Conservation (phyloP, 2,329 filamentous ascomycete species). For the Aureobasidium sp. region DNA sequence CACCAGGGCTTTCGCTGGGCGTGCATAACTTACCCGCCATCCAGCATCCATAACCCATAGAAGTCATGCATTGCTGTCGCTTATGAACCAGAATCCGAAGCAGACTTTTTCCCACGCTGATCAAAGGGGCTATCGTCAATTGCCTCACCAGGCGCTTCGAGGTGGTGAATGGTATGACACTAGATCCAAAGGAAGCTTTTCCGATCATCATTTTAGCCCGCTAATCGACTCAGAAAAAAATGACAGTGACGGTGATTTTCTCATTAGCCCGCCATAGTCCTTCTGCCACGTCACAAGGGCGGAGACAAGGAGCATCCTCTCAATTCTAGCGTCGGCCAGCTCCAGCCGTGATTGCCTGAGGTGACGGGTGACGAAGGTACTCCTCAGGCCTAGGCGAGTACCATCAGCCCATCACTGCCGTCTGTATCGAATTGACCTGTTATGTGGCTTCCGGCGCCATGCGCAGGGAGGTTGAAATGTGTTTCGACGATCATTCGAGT, state of each 20-base stretch:
- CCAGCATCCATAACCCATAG: not conserved
- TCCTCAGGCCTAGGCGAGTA: constrained; percentile 5
- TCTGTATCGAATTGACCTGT: not conserved
- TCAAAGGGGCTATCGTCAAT: not conserved
- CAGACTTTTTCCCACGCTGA: not conserved
- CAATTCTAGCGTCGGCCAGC: constrained; percentile 39
- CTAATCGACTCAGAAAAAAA: constrained; percentile 11
- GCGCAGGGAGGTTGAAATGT: not conserved
- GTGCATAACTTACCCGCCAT: constrained; percentile 13
- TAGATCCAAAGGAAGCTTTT: not conserved
- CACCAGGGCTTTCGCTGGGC: constrained; percentile 1
- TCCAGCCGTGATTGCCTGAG: constrained; percentile 19
- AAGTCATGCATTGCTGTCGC: constrained; percentile 1
- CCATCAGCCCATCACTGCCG: constrained; percentile 7
- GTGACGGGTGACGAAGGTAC: constrained; percentile 21
- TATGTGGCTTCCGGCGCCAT: not conserved
- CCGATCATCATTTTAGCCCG: constrained; percentile 7
- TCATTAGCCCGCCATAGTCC: constrained; percentile 26
- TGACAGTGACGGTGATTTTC: constrained; percentile 21
- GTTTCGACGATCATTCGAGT: constrained; percentile 27
- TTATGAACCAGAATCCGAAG: not conserved
- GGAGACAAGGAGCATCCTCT: constrained; percentile 39
- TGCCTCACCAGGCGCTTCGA: not conserved
- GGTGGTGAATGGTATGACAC: not conserved
- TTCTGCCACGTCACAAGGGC: constrained; percentile 47